Conservation (phyloP, 2,329 filamentous ascomycete species). For the Neopestalotiopsis sp. region DNA sequence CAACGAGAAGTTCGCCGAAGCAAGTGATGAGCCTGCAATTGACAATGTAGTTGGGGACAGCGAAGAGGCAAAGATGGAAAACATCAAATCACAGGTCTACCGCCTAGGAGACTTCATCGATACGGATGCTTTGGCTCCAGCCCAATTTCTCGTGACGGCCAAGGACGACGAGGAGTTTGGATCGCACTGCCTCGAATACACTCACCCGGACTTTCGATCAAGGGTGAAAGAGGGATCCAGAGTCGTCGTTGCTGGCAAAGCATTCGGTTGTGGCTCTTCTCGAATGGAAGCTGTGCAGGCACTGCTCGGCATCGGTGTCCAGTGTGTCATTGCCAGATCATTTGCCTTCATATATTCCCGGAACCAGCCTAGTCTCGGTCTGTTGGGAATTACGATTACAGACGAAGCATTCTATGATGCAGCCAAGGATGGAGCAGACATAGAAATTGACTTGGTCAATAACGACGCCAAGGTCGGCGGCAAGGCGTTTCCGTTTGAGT, state of each 20-base stretch:
- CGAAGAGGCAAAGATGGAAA: conserved; percentile 4
- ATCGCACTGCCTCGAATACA: conserved; percentile 45
- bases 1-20: background rate
- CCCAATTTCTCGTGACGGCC: conserved; percentile 40
- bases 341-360: conserved; percentile 53
- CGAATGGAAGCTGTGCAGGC: conserved; percentile 49
- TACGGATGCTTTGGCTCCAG: conserved; percentile 48
- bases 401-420: conserved; percentile 45
- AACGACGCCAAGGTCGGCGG: conserved; percentile 5
- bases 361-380: conserved; percentile 50
- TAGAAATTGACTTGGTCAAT: conserved; percentile 4
- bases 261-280: conserved; percentile 52
- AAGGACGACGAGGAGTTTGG: conserved; percentile 41
- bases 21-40: background rate
- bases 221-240: conserved; percentile 41
- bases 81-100: conserved; percentile 43
- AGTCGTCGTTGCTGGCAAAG: conserved; percentile 51
- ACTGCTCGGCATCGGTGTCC: conserved; percentile 42
- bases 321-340: conserved; percentile 49
- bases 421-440: conserved; percentile 24
- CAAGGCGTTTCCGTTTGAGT: conserved; percentile 11
- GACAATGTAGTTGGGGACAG: background rate
- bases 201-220: conserved; percentile 45
- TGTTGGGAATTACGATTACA: conserved; percentile 47
- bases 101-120: conserved; percentile 51